A percentile compares a stretch with the other conserved stretches of the same genome.
phyloP scores from a whole-genome alignment of 306 rosid species.

The Alnus rubra region DNA sequence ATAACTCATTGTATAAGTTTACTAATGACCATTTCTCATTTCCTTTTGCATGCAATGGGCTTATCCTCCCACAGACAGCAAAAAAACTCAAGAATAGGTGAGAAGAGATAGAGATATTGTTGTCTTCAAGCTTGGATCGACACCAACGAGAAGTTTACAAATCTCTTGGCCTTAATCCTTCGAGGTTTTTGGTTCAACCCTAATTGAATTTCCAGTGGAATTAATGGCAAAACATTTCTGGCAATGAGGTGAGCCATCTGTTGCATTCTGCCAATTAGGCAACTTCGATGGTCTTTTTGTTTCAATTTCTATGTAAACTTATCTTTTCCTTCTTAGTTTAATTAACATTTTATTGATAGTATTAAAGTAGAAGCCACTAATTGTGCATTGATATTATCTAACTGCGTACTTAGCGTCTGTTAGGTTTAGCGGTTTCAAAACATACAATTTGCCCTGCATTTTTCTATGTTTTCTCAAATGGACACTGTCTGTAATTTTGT shows the following conservation, averaged over 20 bases:
- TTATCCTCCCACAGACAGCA: background rate
- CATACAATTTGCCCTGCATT: no score
- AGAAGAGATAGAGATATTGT: background rate
- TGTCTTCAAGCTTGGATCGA: background rate
- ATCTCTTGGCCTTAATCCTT: background rate
- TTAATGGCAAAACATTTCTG: background rate
- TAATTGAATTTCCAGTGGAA: background rate
- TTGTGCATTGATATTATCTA: background rate
- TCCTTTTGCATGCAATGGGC: background rate
- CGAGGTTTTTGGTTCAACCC: background rate
- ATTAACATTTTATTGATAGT: background rate
- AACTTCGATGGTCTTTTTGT: background rate
- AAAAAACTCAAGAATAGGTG: background rate
- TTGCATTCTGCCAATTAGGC: background rate
- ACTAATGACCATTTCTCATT: background rate
- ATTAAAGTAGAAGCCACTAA: background rate
- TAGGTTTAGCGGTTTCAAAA: no score
- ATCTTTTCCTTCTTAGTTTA: background rate
- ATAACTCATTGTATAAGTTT: background rate
- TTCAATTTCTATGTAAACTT: background rate
- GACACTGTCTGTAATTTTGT: no score
- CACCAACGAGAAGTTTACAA: background rate
- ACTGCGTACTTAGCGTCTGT: background rate
- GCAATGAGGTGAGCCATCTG: conserved; percentile 4
- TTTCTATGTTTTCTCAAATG: no score